These are phyloP conservation scores for Plantago ovata DNA, from an alignment of 257 asterid species.

Conservation along the genomic window DNA sequence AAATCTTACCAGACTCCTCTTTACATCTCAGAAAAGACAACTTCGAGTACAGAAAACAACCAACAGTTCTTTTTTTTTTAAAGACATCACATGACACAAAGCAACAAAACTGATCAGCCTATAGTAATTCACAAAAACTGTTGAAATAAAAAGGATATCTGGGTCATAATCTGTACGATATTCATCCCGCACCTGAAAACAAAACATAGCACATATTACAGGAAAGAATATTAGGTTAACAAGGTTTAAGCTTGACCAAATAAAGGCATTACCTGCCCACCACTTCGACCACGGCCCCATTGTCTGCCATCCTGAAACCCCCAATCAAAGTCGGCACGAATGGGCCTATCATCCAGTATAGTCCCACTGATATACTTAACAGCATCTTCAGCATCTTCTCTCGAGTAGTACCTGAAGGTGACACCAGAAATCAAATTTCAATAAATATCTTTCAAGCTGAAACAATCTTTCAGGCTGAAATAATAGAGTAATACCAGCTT, in stretches of 20 bases:
- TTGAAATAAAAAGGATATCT: constrained; percentile 73
- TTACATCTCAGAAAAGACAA: neutral
- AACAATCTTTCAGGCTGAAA: no score
- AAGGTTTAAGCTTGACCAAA: constrained; percentile 7
- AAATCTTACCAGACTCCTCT: neutral
- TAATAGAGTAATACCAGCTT: no score
- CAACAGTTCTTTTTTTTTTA: no score
- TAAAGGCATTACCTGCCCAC: constrained; percentile 74
- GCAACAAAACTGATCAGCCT: neutral
- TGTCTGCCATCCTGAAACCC: constrained; percentile 98
- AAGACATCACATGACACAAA: neutral
- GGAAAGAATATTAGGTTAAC: neutral
- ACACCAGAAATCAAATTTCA: constrained; percentile 9
- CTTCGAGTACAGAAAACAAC: neutral
- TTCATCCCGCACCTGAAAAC: constrained; percentile 95
- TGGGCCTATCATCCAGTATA: constrained; percentile 97
- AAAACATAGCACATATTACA: constrained; percentile 22
- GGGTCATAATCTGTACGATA: constrained; percentile 99
- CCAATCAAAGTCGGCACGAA: constrained; percentile 99
- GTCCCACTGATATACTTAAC: constrained; percentile 95
- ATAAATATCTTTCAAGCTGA: no score
- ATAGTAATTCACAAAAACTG: neutral
- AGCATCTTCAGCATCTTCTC: constrained; percentile 88
- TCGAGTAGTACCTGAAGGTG: constrained; percentile 79
- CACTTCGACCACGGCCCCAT: constrained; percentile 99